phyloP scores from a whole-genome alignment of 2,329 filamentous ascomycete species.

The Zarea fungicola region DNA sequence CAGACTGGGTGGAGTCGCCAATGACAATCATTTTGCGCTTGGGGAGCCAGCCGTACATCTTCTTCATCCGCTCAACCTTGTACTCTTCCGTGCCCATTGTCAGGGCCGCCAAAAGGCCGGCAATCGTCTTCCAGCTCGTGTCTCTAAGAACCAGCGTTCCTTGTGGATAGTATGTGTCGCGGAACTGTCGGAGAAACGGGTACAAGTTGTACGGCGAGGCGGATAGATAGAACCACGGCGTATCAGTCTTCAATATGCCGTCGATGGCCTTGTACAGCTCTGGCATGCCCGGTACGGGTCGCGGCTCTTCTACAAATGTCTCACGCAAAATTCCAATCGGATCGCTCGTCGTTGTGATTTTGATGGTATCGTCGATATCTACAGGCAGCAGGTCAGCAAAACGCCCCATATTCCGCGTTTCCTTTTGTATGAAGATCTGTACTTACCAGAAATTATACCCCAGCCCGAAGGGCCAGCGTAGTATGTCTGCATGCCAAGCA shows the following conservation, averaged over 20 bases:
- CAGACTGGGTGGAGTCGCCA: slow-evolving; percentile 86
- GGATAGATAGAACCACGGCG: slow-evolving; percentile 88
- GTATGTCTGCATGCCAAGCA: slow-evolving; percentile 62
- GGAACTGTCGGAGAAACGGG: slow-evolving; percentile 74
- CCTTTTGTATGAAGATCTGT: neutral
- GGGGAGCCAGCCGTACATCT: slow-evolving; percentile 75
- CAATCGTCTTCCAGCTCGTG: slow-evolving; percentile 77
- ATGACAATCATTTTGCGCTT: slow-evolving; percentile 74
- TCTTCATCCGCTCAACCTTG: slow-evolving; percentile 74
- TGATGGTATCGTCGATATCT: slow-evolving; percentile 92
- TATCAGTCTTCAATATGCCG: slow-evolving; percentile 72
- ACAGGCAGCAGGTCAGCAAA: slow-evolving; percentile 16
- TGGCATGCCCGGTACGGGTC: slow-evolving; percentile 74
- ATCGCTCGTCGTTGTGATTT: slow-evolving; percentile 76
- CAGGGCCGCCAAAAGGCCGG: slow-evolving; percentile 71
- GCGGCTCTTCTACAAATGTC: slow-evolving; percentile 74
- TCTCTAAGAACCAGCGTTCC: slow-evolving; percentile 84
- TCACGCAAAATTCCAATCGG: slow-evolving; percentile 74
- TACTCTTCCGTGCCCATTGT: slow-evolving; percentile 80
- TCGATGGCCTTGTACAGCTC: slow-evolving; percentile 56
- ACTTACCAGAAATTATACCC: slow-evolving; percentile 68
- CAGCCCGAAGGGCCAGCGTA: slow-evolving; percentile 76
- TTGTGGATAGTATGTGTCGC: slow-evolving; percentile 62
- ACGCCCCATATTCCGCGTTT: neutral
- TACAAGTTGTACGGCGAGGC: slow-evolving; percentile 95